phyloP scores from a whole-genome alignment of 345 rosid species.

The Salix suchowensis region DNA sequence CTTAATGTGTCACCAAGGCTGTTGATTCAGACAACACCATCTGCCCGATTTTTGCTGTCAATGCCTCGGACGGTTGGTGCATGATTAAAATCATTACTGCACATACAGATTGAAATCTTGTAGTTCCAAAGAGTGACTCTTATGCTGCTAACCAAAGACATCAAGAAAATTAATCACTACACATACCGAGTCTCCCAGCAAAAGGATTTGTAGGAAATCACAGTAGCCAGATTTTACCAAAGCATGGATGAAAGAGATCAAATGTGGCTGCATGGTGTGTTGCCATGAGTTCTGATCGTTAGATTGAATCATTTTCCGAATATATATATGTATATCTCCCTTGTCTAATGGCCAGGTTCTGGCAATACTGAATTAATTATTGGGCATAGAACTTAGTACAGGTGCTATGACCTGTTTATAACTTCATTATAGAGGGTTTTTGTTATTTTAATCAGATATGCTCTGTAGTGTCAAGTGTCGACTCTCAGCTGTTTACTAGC shows the following conservation, averaged over 20 bases:
- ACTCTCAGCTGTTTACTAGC: too few relatives aligned
- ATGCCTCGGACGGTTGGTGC: conserved; percentile 36
- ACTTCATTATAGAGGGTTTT: too few relatives aligned
- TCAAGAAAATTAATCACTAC: neutral
- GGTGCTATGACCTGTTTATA: neutral
- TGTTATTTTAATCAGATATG: too few relatives aligned
- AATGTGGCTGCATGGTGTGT: neutral
- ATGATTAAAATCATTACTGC: conserved; percentile 36
- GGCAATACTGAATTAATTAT: neutral
- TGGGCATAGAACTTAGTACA: neutral
- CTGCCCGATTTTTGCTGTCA: conserved; percentile 44
- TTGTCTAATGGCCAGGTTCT: neutral
- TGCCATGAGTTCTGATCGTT: too few relatives aligned
- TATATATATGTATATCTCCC: neutral
- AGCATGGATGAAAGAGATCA: neutral
- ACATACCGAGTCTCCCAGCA: neutral
- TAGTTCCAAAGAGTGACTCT: neutral
- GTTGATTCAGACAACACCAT: conserved; percentile 14
- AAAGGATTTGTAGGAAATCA: neutral
- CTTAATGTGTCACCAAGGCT: conserved; percentile 10
- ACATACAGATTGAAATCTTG: conserved; percentile 23
- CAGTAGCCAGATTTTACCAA: neutral
- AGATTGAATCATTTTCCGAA: neutral
- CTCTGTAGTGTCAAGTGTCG: too few relatives aligned
- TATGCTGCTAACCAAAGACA: neutral